A percentile compares a stretch with the other conserved stretches of the same genome.
phyloP scores from a whole-genome alignment of 495 filamentous ascomycete species.

The Hypoxylon intermedium region DNA sequence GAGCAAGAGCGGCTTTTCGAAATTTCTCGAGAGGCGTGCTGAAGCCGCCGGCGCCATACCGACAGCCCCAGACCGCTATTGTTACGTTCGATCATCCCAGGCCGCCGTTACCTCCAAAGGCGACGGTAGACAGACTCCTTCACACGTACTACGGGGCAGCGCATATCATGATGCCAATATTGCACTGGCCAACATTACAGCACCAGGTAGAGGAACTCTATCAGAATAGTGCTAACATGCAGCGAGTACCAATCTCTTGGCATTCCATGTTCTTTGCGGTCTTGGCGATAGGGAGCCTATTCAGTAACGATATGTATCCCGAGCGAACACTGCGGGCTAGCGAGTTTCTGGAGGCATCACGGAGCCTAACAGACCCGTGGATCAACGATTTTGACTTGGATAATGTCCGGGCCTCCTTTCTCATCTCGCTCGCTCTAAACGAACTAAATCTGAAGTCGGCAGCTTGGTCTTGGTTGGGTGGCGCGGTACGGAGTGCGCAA shows the following conservation, averaged over 20 bases:
- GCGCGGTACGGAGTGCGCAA: slow-evolving; percentile 83
- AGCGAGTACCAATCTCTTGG: slow-evolving; percentile 75
- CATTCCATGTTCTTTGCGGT: slow-evolving; percentile 82
- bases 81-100: slow-evolving; percentile 59
- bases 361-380: slow-evolving; percentile 78
- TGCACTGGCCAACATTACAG: slow-evolving; percentile 89
- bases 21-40: slow-evolving; percentile 79
- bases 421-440: slow-evolving; percentile 81
- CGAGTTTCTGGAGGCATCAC: slow-evolving; percentile 74
- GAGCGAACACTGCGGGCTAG: slow-evolving; percentile 68
- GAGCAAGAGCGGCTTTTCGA: slow-evolving; percentile 74
- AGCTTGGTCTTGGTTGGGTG: slow-evolving; percentile 88
- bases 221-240: slow-evolving; percentile 63
- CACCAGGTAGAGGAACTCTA: slow-evolving; percentile 81
- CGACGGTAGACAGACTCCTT: slow-evolving; percentile 76
- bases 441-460: slow-evolving; percentile 89
- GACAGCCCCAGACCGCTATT: slow-evolving; percentile 60
- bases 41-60: slow-evolving; percentile 78
- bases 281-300: slow-evolving; percentile 83
- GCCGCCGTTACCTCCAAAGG: slow-evolving; percentile 73
- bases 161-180: slow-evolving; percentile 80
- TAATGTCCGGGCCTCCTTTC: slow-evolving; percentile 72
- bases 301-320: slow-evolving; percentile 63
- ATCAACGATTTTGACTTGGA: slow-evolving; percentile 83
- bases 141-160: slow-evolving; percentile 75